Evolutionary conservation across 1,139 yeast species (phyloP).

Genomic region (Saccharomyces pastorianus): DNA sequence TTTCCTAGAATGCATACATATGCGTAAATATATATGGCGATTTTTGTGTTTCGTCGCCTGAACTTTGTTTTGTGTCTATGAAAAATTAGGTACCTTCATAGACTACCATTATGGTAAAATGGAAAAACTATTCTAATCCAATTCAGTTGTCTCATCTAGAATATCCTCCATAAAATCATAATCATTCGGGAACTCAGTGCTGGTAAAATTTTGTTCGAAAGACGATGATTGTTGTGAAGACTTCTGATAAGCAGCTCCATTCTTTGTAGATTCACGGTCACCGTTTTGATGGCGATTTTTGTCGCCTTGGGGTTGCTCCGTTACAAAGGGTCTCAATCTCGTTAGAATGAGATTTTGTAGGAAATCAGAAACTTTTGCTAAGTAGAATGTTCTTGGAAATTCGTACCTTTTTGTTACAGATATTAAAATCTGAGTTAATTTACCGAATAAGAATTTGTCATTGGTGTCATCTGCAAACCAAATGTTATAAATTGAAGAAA

Average conservation of each 20-base stretch:
- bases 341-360: not conserved
- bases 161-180: not conserved
- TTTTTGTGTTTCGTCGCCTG: not conserved
- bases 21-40: not conserved
- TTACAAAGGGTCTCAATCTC: not conserved
- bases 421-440: conserved; percentile 4
- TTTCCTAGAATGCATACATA: not conserved
- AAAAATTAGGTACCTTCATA: not conserved
- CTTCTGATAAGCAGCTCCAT: not conserved
- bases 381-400: conserved; percentile 3
- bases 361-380: not conserved
- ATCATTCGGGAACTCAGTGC: not conserved
- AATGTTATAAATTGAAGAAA: not conserved
- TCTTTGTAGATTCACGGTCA: not conserved
- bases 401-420: not conserved
- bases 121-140: not conserved
- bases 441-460: conserved; percentile 8
- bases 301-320: not conserved
- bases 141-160: not conserved
- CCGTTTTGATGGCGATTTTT: not conserved
- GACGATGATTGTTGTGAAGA: not conserved
- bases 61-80: not conserved
- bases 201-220: not conserved
- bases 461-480: not conserved
- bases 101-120: not conserved